Percentiles rank a stretch among this genome's conserved stretches.
Conservation (phyloP, 768 basidiomycete genomes). For the Russula virescens region DNA sequence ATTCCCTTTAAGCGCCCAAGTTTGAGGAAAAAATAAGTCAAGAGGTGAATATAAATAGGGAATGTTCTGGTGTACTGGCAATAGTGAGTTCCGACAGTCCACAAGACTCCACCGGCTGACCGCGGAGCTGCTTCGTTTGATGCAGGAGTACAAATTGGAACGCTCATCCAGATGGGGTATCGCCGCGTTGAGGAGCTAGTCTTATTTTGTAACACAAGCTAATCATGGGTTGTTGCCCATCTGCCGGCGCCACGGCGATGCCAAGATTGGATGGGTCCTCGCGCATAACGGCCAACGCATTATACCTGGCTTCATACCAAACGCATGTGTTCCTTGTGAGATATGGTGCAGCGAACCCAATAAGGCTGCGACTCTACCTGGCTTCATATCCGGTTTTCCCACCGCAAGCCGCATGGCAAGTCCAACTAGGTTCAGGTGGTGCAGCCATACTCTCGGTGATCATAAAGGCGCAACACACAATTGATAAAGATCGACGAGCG, state of each 20-base stretch:
- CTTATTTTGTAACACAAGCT: slow-evolving; percentile 6
- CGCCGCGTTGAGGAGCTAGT: slow-evolving; percentile 8
- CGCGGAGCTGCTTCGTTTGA: slow-evolving; percentile 7
- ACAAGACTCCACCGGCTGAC: slow-evolving; percentile 10
- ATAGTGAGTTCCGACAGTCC: slow-evolving; percentile 4
- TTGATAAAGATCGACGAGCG: slow-evolving; percentile 15
- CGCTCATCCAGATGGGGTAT: slow-evolving; percentile 13
- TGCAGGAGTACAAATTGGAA: slow-evolving; percentile 9
- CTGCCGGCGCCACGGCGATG: slow-evolving; percentile 1
- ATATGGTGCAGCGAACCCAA: slow-evolving; percentile 5
- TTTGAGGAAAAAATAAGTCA: neutral
- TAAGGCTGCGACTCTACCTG: slow-evolving; percentile 10
- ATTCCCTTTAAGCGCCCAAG: neutral
- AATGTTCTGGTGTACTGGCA: slow-evolving; percentile 5
- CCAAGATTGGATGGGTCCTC: neutral
- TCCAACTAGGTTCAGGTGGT: neutral
- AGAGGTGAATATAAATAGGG: slow-evolving; percentile 11
- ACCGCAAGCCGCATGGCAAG: slow-evolving; percentile 7
- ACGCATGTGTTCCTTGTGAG: neutral
- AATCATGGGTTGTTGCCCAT: slow-evolving; percentile 8
- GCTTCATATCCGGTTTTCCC: slow-evolving; percentile 6
- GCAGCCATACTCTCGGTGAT: slow-evolving; percentile 7
- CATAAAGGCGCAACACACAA: neutral
- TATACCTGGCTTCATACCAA: neutral
- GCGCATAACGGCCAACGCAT: neutral